Base-by-base conservation (phyloP, 2,329 filamentous ascomycete species). In the Bimuria novae-zelandiae region DNA sequence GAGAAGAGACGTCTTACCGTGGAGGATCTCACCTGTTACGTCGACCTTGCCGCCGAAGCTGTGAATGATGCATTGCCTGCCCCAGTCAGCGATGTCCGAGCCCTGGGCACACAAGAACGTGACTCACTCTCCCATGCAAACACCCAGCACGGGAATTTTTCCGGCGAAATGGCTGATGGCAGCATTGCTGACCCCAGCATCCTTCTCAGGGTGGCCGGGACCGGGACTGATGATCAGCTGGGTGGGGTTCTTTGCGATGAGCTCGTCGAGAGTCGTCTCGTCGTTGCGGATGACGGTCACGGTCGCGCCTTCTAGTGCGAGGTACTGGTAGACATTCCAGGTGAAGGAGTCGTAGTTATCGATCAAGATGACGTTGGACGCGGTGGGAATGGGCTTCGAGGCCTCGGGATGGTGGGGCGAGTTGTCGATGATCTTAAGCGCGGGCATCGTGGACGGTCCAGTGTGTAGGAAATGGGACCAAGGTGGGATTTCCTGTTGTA, bases 291-390 rank as follows among this genome's bases (percentile, higher is more conserved):
- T 89, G 17, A 99, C 94, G 3, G 88, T 90, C 45, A 97, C 94
- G 1, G 81, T 89, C 23, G 95, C 94, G 27, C 94, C 94, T 74
- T 97, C 94, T n/a, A 99, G 86, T 6, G 93, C 89, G 1, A 99
- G 85, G 69, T 99, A 99, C 75, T 99, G 95, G 75, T 97, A 99
- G 54, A 99, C 91, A 71, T 99, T 99, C 91, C 92, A 99, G 54
- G 93, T 97, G 75, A 99, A 99, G 3, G 94, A 97, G 76, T 99
- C 94, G 76, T 97, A 99, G 77, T 99, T 99, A 81, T 99, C 94
- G 68, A 99, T 97, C 59, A 99, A 82, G 58, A 99, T 84, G 53
- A 99, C 83, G 75, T 97, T 97, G 52, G 89, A 89, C 22, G 94
- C 94, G 45, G 87, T 92, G 21, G 88, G 74, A 48, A 97, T 80